A percentile compares a stretch with the other conserved stretches of the same genome.
Conservation (phyloP, 768 basidiomycete genomes). For the Mrakia hoshinonis region DNA sequence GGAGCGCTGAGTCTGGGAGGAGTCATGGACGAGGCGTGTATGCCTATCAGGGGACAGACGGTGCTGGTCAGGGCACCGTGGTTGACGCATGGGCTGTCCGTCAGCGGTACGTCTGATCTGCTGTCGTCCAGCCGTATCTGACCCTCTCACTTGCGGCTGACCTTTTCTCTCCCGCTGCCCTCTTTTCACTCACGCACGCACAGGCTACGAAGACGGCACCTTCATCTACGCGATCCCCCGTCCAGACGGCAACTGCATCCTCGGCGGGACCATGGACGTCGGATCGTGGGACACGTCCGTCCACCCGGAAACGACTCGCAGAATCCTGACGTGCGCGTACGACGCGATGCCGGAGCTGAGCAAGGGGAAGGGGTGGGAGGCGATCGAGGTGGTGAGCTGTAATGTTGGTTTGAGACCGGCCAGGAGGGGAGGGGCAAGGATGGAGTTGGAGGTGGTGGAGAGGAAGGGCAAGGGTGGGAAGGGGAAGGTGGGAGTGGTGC, state of each 20-base stretch:
- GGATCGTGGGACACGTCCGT: slow-evolving; percentile 51
- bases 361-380: slow-evolving; percentile 37
- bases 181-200: background rate
- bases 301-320: slow-evolving; percentile 43
- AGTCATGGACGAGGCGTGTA: slow-evolving; percentile 64
- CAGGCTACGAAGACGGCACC: slow-evolving; percentile 18
- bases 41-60: slow-evolving; percentile 76
- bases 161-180: background rate
- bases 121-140: no score
- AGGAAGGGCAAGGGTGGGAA: slow-evolving; percentile 32
- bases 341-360: slow-evolving; percentile 44
- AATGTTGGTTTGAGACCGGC: slow-evolving; percentile 47
- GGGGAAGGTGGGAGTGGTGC: slow-evolving; percentile 44
- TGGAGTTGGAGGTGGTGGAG: slow-evolving; percentile 48
- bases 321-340: slow-evolving; percentile 45
- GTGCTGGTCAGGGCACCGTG: slow-evolving; percentile 64
- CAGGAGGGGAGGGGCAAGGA: slow-evolving; percentile 51
- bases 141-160: no score
- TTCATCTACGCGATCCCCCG: slow-evolving; percentile 58
- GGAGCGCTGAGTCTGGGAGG: slow-evolving; percentile 67
- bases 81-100: slow-evolving; percentile 43
- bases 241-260: slow-evolving; percentile 47
- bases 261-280: slow-evolving; percentile 53
- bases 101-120: slow-evolving; percentile 8
- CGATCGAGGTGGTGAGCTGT: slow-evolving; percentile 48